Conservation (phyloP, 108 stramenopile genomes). For the Cyclotella choctawhatcheeana region DNA sequence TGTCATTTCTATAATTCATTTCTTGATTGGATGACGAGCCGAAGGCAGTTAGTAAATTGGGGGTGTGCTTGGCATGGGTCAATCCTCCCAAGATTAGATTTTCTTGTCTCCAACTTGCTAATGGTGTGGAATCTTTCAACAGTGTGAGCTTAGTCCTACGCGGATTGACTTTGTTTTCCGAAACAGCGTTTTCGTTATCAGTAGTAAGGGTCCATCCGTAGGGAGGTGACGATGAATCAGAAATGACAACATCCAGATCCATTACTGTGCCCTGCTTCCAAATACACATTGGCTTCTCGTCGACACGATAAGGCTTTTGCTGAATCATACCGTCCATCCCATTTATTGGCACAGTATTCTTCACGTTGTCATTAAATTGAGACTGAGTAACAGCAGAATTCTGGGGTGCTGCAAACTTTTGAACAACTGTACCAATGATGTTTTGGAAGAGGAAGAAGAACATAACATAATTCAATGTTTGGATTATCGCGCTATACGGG, state of each 20-base stretch:
- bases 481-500: not conserved
- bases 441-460: constrained; percentile 44
- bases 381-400: not conserved
- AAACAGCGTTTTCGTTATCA: not conserved
- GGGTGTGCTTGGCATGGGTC: not conserved
- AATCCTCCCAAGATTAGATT: constrained; percentile 34
- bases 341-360: not conserved
- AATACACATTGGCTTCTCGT: constrained; percentile 37
- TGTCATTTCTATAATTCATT: constrained; percentile 45
- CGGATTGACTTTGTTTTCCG: not conserved
- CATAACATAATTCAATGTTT: constrained; percentile 15
- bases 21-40: constrained; percentile 27
- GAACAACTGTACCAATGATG: not conserved
- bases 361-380: not conserved
- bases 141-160: constrained; percentile 15
- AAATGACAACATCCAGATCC: constrained; percentile 48
- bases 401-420: constrained; percentile 11
- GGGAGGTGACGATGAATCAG: constrained; percentile 40
- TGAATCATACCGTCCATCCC: not conserved
- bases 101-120: constrained; percentile 39
- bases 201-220: constrained; percentile 25
- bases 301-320: not conserved
- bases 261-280: constrained; percentile 52
- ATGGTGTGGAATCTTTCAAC: not conserved
- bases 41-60: not conserved